Percentiles rank a stretch among this genome's conserved stretches.
These are phyloP conservation scores for Chrysanthemum seticuspe DNA, from an alignment of 129 eudicot species.

Conservation along the genomic window DNA sequence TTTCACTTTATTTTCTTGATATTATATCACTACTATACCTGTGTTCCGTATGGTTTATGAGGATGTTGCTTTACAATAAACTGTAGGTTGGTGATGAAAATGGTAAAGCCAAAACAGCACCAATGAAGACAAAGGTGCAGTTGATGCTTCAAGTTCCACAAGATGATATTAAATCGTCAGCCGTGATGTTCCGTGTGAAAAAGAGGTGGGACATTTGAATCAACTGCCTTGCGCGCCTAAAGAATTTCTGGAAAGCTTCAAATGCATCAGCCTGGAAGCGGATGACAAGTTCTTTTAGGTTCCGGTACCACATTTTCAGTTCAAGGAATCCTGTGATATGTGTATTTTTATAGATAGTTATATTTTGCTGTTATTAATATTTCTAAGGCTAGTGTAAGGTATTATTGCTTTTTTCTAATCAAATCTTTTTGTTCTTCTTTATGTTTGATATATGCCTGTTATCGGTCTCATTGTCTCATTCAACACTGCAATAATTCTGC, in stretches of 20 bases:
- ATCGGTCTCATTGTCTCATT: too few species aligned
- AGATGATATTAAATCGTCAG: slow-evolving; percentile 66
- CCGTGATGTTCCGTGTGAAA: slow-evolving; percentile 85
- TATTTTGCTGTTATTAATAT: not conserved
- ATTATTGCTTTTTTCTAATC: not conserved
- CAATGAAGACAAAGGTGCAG: slow-evolving; percentile 86
- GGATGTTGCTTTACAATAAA: not conserved
- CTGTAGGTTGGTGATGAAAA: slow-evolving; percentile 85
- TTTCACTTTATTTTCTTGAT: not conserved
- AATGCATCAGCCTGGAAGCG: too few species aligned
- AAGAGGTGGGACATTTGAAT: slow-evolving; percentile 94
- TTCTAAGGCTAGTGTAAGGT: not conserved
- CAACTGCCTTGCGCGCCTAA: not conserved
- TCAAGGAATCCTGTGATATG: not conserved
- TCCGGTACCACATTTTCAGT: too few species aligned
- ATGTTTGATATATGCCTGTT: too few species aligned
- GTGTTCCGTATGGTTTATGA: not conserved
- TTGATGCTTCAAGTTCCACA: slow-evolving; percentile 94
- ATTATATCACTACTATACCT: not conserved
- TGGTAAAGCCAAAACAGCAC: slow-evolving; percentile 84
- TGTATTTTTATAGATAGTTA: not conserved
- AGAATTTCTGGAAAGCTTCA: not conserved
- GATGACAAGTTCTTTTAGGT: too few species aligned
- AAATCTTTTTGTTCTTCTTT: too few species aligned
- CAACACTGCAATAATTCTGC: too few species aligned